phyloP scores from a whole-genome alignment of 345 rosid genomes.

The Arabis alpina region DNA sequence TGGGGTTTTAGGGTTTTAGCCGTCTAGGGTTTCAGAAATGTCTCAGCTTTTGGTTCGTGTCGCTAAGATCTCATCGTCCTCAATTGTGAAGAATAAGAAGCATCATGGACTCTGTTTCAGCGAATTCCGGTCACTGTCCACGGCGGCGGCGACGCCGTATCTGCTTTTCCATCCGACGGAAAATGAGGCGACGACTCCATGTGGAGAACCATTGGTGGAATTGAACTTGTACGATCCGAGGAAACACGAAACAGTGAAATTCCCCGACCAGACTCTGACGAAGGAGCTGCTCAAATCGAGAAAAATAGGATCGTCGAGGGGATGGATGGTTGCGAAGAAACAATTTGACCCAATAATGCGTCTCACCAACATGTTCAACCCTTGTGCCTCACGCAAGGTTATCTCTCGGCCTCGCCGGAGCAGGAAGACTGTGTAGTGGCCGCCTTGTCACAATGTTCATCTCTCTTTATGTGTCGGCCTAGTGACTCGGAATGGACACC shows the following conservation, averaged over 20 bases:
- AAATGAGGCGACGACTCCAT: too few species aligned
- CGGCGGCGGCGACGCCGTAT: too few species aligned
- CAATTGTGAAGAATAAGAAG: too few species aligned
- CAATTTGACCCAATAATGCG: neutral
- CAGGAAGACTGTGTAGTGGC: slow-evolving; percentile 30
- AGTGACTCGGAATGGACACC: slow-evolving; percentile 25
- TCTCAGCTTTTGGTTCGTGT: too few species aligned
- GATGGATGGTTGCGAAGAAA: neutral
- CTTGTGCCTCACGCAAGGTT: slow-evolving; percentile 23
- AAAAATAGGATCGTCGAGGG: neutral
- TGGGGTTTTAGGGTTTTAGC: too few species aligned
- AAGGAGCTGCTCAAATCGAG: neutral
- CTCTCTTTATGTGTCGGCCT: slow-evolving; percentile 15
- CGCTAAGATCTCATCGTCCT: too few species aligned
- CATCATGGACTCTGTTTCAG: too few species aligned
- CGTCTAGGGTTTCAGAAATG: too few species aligned
- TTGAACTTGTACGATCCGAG: too few species aligned
- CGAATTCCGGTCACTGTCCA: too few species aligned
- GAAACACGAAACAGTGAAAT: neutral
- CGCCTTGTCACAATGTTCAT: neutral
- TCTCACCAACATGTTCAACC: slow-evolving; percentile 26
- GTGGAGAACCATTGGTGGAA: too few species aligned
- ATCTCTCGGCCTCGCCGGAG: slow-evolving; percentile 21
- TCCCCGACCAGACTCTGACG: neutral
- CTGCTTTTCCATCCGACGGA: too few species aligned